These are phyloP conservation scores for Brassica hybrid DNA, from an alignment of 441 rosid genomes.

Conservation along the genomic window DNA sequence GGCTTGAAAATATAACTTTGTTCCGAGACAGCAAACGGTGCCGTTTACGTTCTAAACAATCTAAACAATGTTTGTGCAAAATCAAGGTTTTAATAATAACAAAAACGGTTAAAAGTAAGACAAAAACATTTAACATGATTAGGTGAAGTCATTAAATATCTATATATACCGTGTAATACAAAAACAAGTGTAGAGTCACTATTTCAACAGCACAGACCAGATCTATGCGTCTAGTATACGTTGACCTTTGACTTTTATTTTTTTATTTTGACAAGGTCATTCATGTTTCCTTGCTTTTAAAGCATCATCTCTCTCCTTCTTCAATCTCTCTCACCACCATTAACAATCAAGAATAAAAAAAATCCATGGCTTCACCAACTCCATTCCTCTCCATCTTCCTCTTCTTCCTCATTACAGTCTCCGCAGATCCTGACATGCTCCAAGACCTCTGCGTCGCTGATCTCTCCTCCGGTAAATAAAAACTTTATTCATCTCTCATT, in stretches of 20 bases:
- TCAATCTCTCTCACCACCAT: slow-evolving; percentile 20
- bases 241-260: slow-evolving; percentile 34
- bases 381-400: slow-evolving; percentile 24
- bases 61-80: no score
- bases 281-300: slow-evolving; percentile 29
- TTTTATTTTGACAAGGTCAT: not conserved
- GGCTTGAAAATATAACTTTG: no score
- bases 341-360: not conserved
- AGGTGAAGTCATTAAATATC: not conserved
- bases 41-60: no score
- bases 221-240: slow-evolving; percentile 14
- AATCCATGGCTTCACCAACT: slow-evolving; percentile 37
- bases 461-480: slow-evolving; percentile 48
- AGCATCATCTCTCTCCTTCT: slow-evolving; percentile 16
- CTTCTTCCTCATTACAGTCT: slow-evolving; percentile 22
- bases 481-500: not conserved
- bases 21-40: no score
- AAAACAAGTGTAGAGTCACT: not conserved
- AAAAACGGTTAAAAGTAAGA: no score
- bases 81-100: no score
- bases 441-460: slow-evolving; percentile 80
- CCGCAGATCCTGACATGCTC: slow-evolving; percentile 69
- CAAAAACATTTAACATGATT: not conserved
- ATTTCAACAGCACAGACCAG: not conserved
- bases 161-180: slow-evolving; percentile 20